Percentiles rank a stretch among this genome's conserved stretches.
These are phyloP conservation scores for Pichia cactophila DNA, from an alignment of 1,139 yeast genomes.

Conservation along the genomic window DNA sequence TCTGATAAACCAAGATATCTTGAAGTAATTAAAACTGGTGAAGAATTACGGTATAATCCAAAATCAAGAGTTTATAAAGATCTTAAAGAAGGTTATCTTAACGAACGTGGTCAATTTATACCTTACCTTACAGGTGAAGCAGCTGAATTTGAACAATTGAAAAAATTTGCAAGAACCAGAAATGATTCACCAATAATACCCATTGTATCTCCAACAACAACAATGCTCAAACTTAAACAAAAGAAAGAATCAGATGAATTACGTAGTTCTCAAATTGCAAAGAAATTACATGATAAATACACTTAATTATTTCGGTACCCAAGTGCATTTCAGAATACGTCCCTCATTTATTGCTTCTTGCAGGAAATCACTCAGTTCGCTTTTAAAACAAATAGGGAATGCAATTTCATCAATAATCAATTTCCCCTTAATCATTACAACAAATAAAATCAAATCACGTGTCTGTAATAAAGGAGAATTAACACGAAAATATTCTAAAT, in stretches of 20 bases:
- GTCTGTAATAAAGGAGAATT: not conserved
- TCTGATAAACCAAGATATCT: constrained; percentile 36
- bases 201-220: constrained; percentile 57
- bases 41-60: constrained; percentile 43
- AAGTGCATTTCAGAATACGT: not conserved
- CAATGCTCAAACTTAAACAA: constrained; percentile 39
- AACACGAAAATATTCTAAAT: constrained; percentile 2
- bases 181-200: constrained; percentile 23
- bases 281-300: constrained; percentile 33
- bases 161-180: constrained; percentile 38
- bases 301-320: constrained; percentile 15
- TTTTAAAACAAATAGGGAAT: not conserved
- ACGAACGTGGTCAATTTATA: constrained; percentile 48
- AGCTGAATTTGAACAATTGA: constrained; percentile 38
- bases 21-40: constrained; percentile 28
- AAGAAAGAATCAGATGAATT: constrained; percentile 30
- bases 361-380: not conserved
- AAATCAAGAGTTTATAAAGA: constrained; percentile 46
- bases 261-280: constrained; percentile 25
- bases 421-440: constrained; percentile 3
- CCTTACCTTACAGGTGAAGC: constrained; percentile 47
- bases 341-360: constrained; percentile 1
- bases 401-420: constrained; percentile 1
- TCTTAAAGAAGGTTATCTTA: constrained; percentile 38
- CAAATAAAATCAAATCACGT: not conserved